Conservation (phyloP, 1,284 basidiomycete species). For the Apiotrichum mycotoxinovorans region DNA sequence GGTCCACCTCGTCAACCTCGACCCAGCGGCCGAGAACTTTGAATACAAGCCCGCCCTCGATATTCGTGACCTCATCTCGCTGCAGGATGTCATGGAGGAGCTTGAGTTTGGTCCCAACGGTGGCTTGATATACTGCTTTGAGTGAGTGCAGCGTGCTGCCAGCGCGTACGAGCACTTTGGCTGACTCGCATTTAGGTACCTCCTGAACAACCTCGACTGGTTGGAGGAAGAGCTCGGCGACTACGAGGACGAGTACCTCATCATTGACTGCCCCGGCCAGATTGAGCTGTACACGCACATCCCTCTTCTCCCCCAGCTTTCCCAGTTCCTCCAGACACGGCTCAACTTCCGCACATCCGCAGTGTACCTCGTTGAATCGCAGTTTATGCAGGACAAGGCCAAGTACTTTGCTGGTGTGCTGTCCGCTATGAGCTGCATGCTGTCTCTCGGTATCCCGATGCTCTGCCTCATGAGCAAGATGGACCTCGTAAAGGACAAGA, state of each 20-base stretch:
- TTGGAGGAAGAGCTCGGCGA: constrained; percentile 93
- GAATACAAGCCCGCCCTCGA: constrained; percentile 92
- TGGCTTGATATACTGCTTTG: constrained; percentile 96
- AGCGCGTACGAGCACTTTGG: neutral
- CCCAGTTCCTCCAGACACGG: constrained; percentile 58
- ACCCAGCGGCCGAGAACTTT: constrained; percentile 92
- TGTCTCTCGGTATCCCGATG: constrained; percentile 93
- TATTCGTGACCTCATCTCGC: constrained; percentile 86
- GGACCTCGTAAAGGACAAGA: constrained; percentile 81
- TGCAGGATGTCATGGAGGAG: constrained; percentile 96
- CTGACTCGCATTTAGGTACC: constrained; percentile 61
- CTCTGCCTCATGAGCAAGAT: constrained; percentile 99
- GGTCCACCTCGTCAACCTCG: constrained; percentile 93
- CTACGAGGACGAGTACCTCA: constrained; percentile 94
- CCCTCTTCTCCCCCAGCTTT: constrained; percentile 86
- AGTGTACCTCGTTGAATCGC: constrained; percentile 90
- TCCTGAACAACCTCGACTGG: constrained; percentile 97
- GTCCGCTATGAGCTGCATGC: constrained; percentile 98
- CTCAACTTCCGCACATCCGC: constrained; percentile 74
- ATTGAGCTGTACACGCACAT: constrained; percentile 99
- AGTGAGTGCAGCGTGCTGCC: constrained; percentile 63
- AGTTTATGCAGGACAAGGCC: constrained; percentile 98
- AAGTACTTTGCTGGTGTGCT: constrained; percentile 99
- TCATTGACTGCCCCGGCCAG: constrained; percentile 98
- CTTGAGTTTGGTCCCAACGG: constrained; percentile 95